A percentile compares a stretch with the other conserved stretches of the same genome.
Evolutionary conservation across 345 rosid species (phyloP).

Genomic region (Sisymbrium irio): DNA sequence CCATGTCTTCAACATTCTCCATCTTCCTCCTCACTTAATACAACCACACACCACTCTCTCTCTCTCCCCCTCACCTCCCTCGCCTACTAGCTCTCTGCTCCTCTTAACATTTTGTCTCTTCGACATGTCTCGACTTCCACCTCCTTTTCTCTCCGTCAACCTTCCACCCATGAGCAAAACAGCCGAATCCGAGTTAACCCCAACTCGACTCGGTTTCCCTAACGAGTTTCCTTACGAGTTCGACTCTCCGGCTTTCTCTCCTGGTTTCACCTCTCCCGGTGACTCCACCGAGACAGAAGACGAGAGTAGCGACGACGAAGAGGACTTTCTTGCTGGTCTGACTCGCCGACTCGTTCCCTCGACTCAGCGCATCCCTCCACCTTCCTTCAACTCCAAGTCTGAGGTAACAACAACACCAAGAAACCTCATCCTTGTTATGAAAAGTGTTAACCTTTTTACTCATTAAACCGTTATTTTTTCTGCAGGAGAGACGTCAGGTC

Average conservation of each 20-base stretch:
- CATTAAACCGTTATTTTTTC: accelerated
- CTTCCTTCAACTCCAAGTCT: slow-evolving; percentile 19
- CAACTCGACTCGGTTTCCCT: slow-evolving; percentile 43
- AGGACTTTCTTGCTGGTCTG: slow-evolving; percentile 63
- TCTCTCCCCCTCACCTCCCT: neutral
- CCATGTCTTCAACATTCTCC: slow-evolving; percentile 35
- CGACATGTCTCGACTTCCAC: slow-evolving; percentile 1
- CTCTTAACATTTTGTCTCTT: neutral
- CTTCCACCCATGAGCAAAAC: slow-evolving; percentile 9
- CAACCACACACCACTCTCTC: neutral
- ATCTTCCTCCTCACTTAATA: slow-evolving; percentile 24
- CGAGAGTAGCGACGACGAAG: slow-evolving; percentile 60
- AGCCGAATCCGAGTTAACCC: slow-evolving; percentile 3
- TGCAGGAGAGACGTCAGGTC: slow-evolving; percentile 34
- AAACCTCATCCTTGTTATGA: neutral
- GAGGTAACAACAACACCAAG: slow-evolving; percentile 28
- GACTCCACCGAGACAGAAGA: slow-evolving; percentile 52
- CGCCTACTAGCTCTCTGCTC: neutral
- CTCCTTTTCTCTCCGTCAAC: neutral
- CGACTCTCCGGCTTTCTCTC: slow-evolving; percentile 40
- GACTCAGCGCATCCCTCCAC: slow-evolving; percentile 43
- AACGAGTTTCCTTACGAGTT: slow-evolving; percentile 68
- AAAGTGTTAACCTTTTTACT: neutral
- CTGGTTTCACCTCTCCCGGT: slow-evolving; percentile 49
- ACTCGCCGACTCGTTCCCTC: slow-evolving; percentile 66